A percentile compares a stretch with the other conserved stretches of the same genome.
Evolutionary conservation across 164 flowering plant species (phyloP).

Genomic region (Litsea cubeba): DNA sequence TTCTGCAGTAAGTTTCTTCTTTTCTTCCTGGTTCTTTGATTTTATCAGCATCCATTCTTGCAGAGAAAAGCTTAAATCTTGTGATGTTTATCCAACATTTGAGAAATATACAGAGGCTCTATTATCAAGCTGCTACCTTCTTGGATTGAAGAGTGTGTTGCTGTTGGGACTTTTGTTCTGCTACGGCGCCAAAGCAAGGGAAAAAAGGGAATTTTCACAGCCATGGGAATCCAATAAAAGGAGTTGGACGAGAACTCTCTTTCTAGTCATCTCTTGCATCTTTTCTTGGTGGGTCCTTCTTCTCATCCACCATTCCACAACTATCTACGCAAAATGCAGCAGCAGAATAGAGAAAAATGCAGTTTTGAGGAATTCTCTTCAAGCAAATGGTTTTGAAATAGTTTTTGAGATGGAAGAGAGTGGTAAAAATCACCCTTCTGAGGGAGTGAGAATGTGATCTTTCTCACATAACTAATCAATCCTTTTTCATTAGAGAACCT

Average conservation of each 20-base stretch:
- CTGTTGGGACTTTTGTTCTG: background rate
- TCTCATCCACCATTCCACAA: constrained; percentile 13
- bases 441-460: constrained; percentile 1
- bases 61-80: constrained; percentile 1
- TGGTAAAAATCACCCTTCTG: background rate
- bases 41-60: background rate
- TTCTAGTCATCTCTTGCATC: constrained; percentile 31
- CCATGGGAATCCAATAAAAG: constrained; percentile 6
- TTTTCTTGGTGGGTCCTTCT: constrained; percentile 10
- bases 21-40: background rate
- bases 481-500: background rate
- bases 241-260: background rate
- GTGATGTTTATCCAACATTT: background rate
- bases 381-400: constrained; percentile 3
- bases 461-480: background rate
- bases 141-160: background rate
- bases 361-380: constrained; percentile 3
- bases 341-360: no score
- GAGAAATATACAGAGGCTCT: background rate
- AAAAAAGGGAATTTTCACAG: constrained; percentile 7
- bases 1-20: background rate
- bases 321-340: constrained; percentile 8
- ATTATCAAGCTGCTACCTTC: background rate
- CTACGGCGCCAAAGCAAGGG: constrained; percentile 7
- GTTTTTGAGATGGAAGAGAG: background rate